Evolutionary conservation across 129 eudicot genomes (phyloP).

Genomic region (Logfia minima): DNA sequence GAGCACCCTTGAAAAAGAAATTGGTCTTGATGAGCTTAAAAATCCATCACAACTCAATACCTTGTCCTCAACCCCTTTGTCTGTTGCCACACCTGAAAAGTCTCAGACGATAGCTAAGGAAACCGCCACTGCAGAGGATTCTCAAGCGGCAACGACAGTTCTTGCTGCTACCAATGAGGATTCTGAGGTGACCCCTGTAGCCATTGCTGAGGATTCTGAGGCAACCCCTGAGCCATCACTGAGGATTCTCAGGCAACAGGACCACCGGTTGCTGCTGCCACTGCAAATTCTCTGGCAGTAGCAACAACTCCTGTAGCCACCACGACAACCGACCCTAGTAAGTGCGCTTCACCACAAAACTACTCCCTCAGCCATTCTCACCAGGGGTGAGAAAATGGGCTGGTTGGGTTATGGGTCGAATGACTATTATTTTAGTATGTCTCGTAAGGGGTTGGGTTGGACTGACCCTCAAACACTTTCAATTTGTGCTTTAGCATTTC

Average conservation of each 20-base stretch:
- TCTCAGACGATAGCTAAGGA: neutral
- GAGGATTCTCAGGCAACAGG: neutral
- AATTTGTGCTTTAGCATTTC: neutral
- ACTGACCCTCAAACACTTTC: neutral
- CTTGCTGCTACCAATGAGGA: neutral
- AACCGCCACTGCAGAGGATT: constrained; percentile 4
- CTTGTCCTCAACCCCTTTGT: constrained; percentile 9
- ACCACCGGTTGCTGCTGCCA: neutral
- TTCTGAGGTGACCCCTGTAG: neutral
- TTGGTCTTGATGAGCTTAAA: constrained; percentile 73
- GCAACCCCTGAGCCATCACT: neutral
- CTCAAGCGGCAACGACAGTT: neutral
- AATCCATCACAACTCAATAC: constrained; percentile 26
- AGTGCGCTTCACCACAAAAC: constrained; percentile 12
- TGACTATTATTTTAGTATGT: neutral
- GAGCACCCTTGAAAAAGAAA: constrained; percentile 83
- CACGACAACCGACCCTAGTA: constrained; percentile 14
- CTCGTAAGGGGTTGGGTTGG: neutral
- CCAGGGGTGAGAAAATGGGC: neutral
- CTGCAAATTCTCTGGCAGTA: constrained; percentile 1
- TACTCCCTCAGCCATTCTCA: neutral
- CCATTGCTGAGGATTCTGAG: neutral
- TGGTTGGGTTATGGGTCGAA: neutral
- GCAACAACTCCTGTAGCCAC: neutral
- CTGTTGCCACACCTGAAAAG: constrained; percentile 20